phyloP scores from a whole-genome alignment of 2,329 filamentous ascomycete species.

The Penicillium hesseltinei region DNA sequence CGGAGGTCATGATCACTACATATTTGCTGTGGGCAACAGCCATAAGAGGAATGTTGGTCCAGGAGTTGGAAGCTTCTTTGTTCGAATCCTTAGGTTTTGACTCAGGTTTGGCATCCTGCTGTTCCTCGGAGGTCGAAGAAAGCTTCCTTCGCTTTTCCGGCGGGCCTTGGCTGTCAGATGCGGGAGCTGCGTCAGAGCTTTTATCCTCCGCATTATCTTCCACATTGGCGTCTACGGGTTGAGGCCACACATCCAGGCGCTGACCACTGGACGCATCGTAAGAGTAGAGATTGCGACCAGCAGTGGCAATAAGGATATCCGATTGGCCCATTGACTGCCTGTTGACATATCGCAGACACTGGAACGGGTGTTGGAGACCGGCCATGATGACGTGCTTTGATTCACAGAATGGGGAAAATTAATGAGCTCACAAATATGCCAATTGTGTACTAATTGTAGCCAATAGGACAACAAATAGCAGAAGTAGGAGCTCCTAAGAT shows the following conservation, averaged over 20 bases:
- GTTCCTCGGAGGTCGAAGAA: slow-evolving; percentile 28
- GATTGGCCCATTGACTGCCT: slow-evolving; percentile 21
- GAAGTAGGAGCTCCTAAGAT: background rate
- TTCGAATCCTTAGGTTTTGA: slow-evolving; percentile 4
- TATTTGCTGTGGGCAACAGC: slow-evolving; percentile 60
- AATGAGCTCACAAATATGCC: background rate
- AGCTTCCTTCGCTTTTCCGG: slow-evolving; percentile 48
- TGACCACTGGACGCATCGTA: slow-evolving; percentile 60
- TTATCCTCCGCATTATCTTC: slow-evolving; percentile 26
- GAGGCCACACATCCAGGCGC: slow-evolving; percentile 62
- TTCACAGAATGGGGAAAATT: background rate
- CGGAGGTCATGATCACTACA: slow-evolving; percentile 75
- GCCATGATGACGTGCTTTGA: slow-evolving; percentile 29
- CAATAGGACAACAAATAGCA: background rate
- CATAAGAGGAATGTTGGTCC: slow-evolving; percentile 68
- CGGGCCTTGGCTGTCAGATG: slow-evolving; percentile 33
- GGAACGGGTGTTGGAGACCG: slow-evolving; percentile 56
- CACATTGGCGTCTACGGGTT: slow-evolving; percentile 29
- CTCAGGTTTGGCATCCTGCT: slow-evolving; percentile 14
- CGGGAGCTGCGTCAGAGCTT: slow-evolving; percentile 21
- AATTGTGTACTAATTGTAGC: background rate
- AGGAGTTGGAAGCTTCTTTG: slow-evolving; percentile 25
- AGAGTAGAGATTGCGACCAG: slow-evolving; percentile 68
- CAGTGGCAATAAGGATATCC: slow-evolving; percentile 67
- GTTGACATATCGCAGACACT: slow-evolving; percentile 53